Percentiles rank a stretch among this genome's conserved stretches.
Evolutionary conservation across 2,329 filamentous ascomycete genomes (phyloP).

Genomic region (Diplodia seriata): DNA sequence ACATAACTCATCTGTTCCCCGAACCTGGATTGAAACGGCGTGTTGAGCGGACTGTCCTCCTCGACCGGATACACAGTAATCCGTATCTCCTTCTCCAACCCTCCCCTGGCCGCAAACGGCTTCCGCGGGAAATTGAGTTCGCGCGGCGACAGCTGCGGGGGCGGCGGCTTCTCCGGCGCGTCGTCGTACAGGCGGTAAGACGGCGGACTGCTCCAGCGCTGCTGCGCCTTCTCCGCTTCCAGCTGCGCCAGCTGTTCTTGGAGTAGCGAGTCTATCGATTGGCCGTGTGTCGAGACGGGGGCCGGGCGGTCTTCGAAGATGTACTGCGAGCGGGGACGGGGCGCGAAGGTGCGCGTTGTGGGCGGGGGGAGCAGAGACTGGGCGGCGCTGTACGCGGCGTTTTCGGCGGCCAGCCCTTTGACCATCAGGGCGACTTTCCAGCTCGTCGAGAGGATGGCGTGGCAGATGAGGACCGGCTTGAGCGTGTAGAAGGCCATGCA

Average conservation of each 20-base stretch:
- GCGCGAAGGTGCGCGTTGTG: background rate
- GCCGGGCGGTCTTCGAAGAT: too few species aligned
- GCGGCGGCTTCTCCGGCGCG: background rate
- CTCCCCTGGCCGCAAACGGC: too few species aligned
- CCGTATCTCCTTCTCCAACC: too few species aligned
- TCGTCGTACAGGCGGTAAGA: background rate
- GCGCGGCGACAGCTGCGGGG: background rate
- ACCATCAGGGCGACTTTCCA: background rate
- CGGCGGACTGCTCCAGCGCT: background rate
- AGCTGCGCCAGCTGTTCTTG: background rate
- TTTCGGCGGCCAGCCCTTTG: background rate
- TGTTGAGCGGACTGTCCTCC: background rate
- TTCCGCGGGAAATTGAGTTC: background rate
- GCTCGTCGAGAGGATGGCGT: constrained; percentile 5
- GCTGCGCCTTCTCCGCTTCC: background rate
- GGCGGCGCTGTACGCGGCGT: background rate
- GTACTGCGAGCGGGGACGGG: background rate
- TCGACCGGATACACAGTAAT: background rate
- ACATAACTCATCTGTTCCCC: too few species aligned
- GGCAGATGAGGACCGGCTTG: constrained; percentile 9
- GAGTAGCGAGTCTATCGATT: background rate
- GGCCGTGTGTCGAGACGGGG: background rate
- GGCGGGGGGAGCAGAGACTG: background rate
- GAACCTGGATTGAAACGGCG: too few species aligned
- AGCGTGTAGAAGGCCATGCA: constrained; percentile 20